Percentiles rank a stretch among this genome's conserved stretches.
phyloP scores from a whole-genome alignment of 2,329 filamentous ascomycete genomes.

The Epichloe coenophiala region DNA sequence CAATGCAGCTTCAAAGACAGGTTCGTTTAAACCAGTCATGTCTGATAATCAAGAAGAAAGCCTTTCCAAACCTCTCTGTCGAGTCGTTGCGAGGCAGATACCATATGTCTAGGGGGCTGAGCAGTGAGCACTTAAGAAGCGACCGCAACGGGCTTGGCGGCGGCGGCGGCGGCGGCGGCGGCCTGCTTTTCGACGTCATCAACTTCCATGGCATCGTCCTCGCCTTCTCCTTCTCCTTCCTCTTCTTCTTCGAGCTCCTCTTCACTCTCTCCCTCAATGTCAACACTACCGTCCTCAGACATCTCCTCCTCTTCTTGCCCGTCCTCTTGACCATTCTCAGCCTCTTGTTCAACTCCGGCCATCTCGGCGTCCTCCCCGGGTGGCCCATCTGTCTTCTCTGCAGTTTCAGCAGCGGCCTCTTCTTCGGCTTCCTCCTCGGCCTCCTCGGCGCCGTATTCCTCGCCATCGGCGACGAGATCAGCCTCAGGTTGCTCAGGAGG shows the following conservation, averaged over 20 bases:
- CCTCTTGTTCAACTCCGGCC: conserved; percentile 50
- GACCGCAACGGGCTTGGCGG: conserved; percentile 22
- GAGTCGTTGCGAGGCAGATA: not conserved
- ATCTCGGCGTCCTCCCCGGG: conserved; percentile 58
- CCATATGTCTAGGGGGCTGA: not conserved
- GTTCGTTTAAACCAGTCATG: not conserved
- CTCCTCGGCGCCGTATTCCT: conserved; percentile 84
- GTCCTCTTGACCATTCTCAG: conserved; percentile 20
- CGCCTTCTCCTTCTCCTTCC: conserved; percentile 24
- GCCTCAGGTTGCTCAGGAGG: conserved; percentile 96
- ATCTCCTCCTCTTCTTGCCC: conserved; percentile 50
- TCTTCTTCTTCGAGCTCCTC: conserved; percentile 59
- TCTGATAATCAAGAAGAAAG: not conserved
- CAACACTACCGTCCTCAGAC: conserved; percentile 65
- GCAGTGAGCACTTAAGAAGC: conserved; percentile 14
- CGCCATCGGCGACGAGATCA: conserved; percentile 72
- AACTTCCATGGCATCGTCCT: conserved; percentile 36
- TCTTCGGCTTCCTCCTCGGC: conserved; percentile 58
- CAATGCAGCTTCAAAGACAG: not conserved
- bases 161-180: conserved; percentile 11
- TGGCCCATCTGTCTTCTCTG: conserved; percentile 25
- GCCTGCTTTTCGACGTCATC: conserved; percentile 26
- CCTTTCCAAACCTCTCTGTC: not conserved
- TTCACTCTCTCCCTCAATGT: conserved; percentile 64
- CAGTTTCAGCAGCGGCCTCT: conserved; percentile 35